Evolutionary conservation across 768 basidiomycete genomes (phyloP), one percentile per base, ranked within the genome.

Genomic region (Thelephora aurantiotincta): DNA sequence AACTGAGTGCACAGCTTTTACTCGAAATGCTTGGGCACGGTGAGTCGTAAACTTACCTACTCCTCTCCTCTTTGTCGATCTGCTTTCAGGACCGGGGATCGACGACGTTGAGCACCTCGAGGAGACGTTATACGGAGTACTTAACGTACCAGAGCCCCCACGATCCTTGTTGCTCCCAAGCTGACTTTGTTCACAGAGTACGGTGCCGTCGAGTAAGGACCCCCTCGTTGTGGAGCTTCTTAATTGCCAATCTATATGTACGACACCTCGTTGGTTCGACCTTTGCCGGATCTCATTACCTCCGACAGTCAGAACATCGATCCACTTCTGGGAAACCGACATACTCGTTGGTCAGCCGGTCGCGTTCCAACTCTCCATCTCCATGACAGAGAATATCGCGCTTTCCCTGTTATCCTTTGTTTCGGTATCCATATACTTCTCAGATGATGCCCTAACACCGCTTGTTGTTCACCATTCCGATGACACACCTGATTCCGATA

Each of bases 1-100:
- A 86, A 49, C 68, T 81, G 13, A 81, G 81, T 37, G 75, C 91
- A 44, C 75, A 70, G 52, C 61, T 93, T n/a, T 60, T 92, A 48
- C 58, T 93, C 11, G 89, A 94, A 61, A 82, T 93, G 77, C 65
- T 94, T 48, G 77, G 77, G 9, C 77, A 84, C 55, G 82, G 90
- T 86, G 45, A 49, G 70, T 59, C 44, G 45, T 33, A 43, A 44
- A 20, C 23, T 33, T 44, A 49, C 48, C 43, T 18, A 22, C 6
- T 37, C 34, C 11, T 19, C 6, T 20, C 16, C n/a, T 37, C 4
- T 30, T 30, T 1, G 35, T 6, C n/a, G 18, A 34, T 14, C 19
- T 23, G 20, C 13, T 35, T 12, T 33, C 30, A 38, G 33, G 16
- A 11, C n/a, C 49, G 42, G 19, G 55, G 44, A 60, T 57, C 11